These are phyloP conservation scores for Ganoderma boninense DNA, from an alignment of 1,284 basidiomycete species.

Conservation along the genomic window DNA sequence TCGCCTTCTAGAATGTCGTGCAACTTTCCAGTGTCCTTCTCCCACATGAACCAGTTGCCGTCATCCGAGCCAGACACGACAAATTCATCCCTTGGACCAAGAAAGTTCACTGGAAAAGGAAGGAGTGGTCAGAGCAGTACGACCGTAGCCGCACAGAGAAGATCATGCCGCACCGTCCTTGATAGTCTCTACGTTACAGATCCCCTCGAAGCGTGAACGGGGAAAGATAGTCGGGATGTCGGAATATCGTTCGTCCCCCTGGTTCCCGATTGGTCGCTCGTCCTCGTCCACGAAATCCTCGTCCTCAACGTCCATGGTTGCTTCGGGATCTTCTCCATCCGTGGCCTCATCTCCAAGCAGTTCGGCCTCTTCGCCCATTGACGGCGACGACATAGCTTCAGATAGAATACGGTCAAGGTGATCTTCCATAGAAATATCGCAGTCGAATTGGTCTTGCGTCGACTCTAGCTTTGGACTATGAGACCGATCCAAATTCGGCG, in stretches of 20 bases:
- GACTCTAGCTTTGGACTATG: neutral
- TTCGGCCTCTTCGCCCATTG: neutral
- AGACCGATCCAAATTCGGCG: neutral
- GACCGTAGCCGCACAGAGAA: neutral
- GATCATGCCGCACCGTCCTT: constrained; percentile 81
- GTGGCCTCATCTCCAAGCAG: constrained; percentile 12
- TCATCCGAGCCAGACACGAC: constrained; percentile 92
- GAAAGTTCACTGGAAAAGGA: constrained; percentile 74
- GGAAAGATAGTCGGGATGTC: constrained; percentile 74
- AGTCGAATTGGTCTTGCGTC: constrained; percentile 7
- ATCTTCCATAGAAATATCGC: constrained; percentile 38
- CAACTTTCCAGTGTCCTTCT: constrained; percentile 70
- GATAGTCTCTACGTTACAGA: constrained; percentile 86
- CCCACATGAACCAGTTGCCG: constrained; percentile 88
- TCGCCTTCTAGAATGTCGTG: constrained; percentile 89
- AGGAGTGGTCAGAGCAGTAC: constrained; percentile 9
- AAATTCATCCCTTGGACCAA: constrained; percentile 81
- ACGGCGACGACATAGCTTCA: constrained; percentile 18
- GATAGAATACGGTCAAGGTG: constrained; percentile 39
- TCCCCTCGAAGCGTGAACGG: constrained; percentile 72
- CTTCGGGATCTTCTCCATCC: constrained; percentile 24
- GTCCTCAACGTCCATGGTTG: constrained; percentile 32
- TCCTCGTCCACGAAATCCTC: constrained; percentile 38
- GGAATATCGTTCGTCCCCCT: constrained; percentile 39
- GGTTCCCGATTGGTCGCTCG: constrained; percentile 37